These are phyloP conservation scores for Arabidopsis suecica DNA, from an alignment of 345 rosid species.

Conservation along the genomic window DNA sequence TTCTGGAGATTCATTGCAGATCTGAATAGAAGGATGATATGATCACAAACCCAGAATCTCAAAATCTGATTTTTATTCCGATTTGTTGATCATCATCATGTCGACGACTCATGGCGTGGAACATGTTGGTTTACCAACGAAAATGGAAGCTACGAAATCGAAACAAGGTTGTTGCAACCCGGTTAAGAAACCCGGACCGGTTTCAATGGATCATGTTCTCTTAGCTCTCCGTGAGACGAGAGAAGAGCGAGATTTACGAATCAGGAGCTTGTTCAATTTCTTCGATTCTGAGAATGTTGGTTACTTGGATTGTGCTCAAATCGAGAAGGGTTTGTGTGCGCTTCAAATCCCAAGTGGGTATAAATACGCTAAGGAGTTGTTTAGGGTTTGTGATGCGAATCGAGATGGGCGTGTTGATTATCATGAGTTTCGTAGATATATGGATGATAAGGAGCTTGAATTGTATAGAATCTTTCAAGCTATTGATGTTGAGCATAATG, in stretches of 20 bases:
- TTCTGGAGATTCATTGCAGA: conserved; percentile 28
- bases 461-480: conserved; percentile 71
- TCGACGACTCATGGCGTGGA: conserved; percentile 55
- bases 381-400: conserved; percentile 68
- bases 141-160: conserved; percentile 45
- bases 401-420: conserved; percentile 72
- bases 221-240: conserved; percentile 68
- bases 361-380: conserved; percentile 69
- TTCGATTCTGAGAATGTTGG: conserved; percentile 61
- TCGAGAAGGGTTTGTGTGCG: conserved; percentile 65
- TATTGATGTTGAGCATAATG: conserved; percentile 76
- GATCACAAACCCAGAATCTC: conserved; percentile 30
- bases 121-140: conserved; percentile 54
- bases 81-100: conserved; percentile 30
- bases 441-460: conserved; percentile 84
- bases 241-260: conserved; percentile 64
- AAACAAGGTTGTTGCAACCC: conserved; percentile 52
- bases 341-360: conserved; percentile 69
- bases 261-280: conserved; percentile 61
- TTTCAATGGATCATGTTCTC: conserved; percentile 71
- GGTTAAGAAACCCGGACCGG: conserved; percentile 56
- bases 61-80: conserved; percentile 5
- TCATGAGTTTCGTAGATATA: conserved; percentile 68
- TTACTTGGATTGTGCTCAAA: conserved; percentile 61
- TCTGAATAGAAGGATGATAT: conserved; percentile 16